Evolutionary conservation across 495 filamentous ascomycete genomes (phyloP), one percentile per base, ranked within the genome.

Genomic region (Xylaria intraflava): DNA sequence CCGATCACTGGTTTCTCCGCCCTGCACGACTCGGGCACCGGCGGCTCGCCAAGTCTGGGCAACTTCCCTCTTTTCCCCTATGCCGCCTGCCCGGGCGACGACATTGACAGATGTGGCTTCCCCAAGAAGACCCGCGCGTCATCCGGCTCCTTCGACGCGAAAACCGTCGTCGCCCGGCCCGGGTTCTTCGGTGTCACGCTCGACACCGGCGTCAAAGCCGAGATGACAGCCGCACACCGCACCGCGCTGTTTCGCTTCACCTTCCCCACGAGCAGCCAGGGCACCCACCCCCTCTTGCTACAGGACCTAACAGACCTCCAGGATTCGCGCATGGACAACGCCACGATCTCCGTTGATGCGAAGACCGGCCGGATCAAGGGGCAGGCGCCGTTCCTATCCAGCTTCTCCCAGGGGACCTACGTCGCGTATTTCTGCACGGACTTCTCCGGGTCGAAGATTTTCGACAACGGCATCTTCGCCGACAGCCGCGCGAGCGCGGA

Each of bases 41-140:
- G 86, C 16, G 85, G 85, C 0, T 72, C 73, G 2, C 79, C 85
- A 8, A 85, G 80, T 20, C 66, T 91, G 41, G 87, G 87, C 29
- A 88, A 88, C 67, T 90, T 90, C 48, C 79, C 87, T 5, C 70
- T 90, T 1, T 90, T 91, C 53, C 75, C 84, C 2, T 81, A 85
- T 51, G 73, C 78, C 17, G 69, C 76, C 45, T 91, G 87, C 53
- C 78, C 81, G 0, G 74, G 71, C n/a, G 78, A 85, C 44, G 78
- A 86, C 53, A 61, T 89, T 50, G 74, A 85, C 57, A 71, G 73
- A 16, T 90, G 86, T 62, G 72, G 69, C 17, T 90, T 80, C 62
- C 77, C 80, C 22, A 81, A 81, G 56, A 72, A 62, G 40, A 57
- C 52, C 1, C 64, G 74, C 0, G 17, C 52, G 22, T 59, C 59